Conservation (phyloP, 2,329 filamentous ascomycete species). For the Aspergillus sp. region DNA sequence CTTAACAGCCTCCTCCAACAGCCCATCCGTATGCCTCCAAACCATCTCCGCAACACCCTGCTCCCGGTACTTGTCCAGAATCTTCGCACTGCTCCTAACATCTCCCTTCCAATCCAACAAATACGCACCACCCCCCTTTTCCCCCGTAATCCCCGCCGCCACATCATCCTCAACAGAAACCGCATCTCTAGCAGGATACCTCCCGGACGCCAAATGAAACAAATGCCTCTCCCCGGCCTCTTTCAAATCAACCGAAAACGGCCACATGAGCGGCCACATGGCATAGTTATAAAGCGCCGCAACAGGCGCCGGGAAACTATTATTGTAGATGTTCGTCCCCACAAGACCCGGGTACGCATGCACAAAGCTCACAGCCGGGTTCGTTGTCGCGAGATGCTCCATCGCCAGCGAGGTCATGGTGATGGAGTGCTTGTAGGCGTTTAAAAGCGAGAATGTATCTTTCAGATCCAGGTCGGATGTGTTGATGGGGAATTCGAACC, state of each 20-base stretch:
- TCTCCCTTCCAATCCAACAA: conserved; percentile 16
- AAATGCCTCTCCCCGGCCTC: conserved; percentile 18
- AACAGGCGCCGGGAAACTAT: conserved; percentile 8
- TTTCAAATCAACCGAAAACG: conserved; percentile 7
- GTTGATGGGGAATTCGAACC: conserved; percentile 51
- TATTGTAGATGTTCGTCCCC: conserved; percentile 41
- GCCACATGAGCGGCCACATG: conserved; percentile 8
- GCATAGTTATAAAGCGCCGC: conserved; percentile 11
- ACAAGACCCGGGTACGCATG: conserved; percentile 53
- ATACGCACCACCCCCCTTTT: conserved; percentile 13
- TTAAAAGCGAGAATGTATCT: conserved; percentile 23
- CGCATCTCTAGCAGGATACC: conserved; percentile 2
- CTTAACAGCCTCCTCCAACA: conserved; percentile 2
- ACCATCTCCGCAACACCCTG: conserved; percentile 6
- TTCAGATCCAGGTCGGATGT: conserved; percentile 45
- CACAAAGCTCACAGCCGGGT: conserved; percentile 50
- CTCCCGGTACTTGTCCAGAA: conserved; percentile 12
- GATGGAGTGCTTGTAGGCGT: conserved; percentile 41
- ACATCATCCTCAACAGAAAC: not conserved
- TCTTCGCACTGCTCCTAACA: not conserved
- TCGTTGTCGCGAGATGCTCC: conserved; percentile 48
- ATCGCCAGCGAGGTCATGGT: conserved; percentile 53
- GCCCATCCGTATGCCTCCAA: conserved; percentile 12
- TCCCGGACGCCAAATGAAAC: conserved; percentile 11
- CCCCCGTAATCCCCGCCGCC: conserved; percentile 3